Conservation (phyloP, 768 basidiomycete genomes). For the Tubosaeta sp. region DNA sequence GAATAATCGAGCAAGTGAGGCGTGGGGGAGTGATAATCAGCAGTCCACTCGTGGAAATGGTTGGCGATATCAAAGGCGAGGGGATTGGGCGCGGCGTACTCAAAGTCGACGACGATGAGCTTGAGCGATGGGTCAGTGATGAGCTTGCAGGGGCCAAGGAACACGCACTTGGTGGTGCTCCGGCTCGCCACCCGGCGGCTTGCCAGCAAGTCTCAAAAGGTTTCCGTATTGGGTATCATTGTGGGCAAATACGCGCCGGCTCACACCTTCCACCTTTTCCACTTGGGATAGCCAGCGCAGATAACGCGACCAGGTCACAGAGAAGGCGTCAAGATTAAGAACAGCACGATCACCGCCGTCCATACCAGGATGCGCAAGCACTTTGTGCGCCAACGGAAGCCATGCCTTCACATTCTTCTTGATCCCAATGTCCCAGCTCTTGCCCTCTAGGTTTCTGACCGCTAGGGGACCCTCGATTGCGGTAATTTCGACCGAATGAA, state of each 20-base stretch:
- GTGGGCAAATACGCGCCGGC: slow-evolving; percentile 76
- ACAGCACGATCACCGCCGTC: slow-evolving; percentile 41
- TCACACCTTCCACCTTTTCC: slow-evolving; percentile 55
- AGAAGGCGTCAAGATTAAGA: slow-evolving; percentile 64
- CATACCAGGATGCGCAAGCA: slow-evolving; percentile 60
- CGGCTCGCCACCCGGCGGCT: slow-evolving; percentile 49
- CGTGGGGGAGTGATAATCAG: slow-evolving; percentile 71
- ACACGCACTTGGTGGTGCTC: slow-evolving; percentile 71
- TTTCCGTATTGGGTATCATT: slow-evolving; percentile 98
- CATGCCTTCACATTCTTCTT: slow-evolving; percentile 68
- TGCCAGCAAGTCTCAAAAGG: slow-evolving; percentile 61
- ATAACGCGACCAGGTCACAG: slow-evolving; percentile 63
- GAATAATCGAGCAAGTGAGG: slow-evolving; percentile 63
- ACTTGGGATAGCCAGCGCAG: slow-evolving; percentile 60
- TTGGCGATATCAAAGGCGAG: slow-evolving; percentile 95
- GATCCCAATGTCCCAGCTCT: slow-evolving; percentile 54
- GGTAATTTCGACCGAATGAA: slow-evolving; percentile 86
- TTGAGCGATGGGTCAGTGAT: slow-evolving; percentile 30
- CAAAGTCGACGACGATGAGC: slow-evolving; percentile 97
- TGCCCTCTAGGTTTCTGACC: slow-evolving; percentile 37
- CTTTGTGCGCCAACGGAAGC: slow-evolving; percentile 66
- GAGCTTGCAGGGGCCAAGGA: neutral
- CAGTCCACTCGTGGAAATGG: slow-evolving; percentile 97
- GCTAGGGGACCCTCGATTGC: slow-evolving; percentile 49
- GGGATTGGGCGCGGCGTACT: slow-evolving; percentile 91